Evolutionary conservation across 176 grass and related monocot genomes (phyloP), one percentile per base, ranked within the genome.

Genomic region (Oryza coarctata): DNA sequence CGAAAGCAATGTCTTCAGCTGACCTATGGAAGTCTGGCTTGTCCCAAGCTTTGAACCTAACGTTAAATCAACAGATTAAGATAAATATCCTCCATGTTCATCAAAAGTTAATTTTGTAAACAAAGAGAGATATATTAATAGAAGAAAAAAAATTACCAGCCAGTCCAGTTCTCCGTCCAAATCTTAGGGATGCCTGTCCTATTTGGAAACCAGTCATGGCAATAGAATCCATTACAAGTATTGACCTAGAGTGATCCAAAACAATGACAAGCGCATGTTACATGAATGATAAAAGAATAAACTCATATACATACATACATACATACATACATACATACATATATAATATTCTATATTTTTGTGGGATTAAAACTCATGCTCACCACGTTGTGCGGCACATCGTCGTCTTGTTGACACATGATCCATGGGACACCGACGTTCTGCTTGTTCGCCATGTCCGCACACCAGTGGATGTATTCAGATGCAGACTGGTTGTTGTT

Each of bases 131-230:
- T 10, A 39, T 39, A 39, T 10, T 3, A 35, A 18, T 12, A 3
- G 9, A 9, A 9, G 9, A 28, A 20, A 20, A 29, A 1, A 35
- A 33, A 30, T 27, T 44, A 97, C 95, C 95, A 93, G 74, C 95
- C 95, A n/a, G 90, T 91, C 95, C 92, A 94, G 40, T 98, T 98
- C 67, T 98, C 95, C 0, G 95, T 98, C 95, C 95, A 98, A 0
- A 98, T 89, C 84, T 98, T 98, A 0, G 95, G 95, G 58, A 90
- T 94, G 13, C 61, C 88, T 0, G 64, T 73, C 50, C 91, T 82
- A 3, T 94, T 84, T 0, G 95, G 95, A 43, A 82, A 89, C 79
- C 89, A 98, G n/a, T 87, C 78, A 1, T 92, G 86, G 60, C 94
- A 92, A 12, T 92, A 92, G 71, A 94, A 98, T 4, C 90, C 90